Conservation (phyloP, 129 eudicot species). For the Calendula officinalis region DNA sequence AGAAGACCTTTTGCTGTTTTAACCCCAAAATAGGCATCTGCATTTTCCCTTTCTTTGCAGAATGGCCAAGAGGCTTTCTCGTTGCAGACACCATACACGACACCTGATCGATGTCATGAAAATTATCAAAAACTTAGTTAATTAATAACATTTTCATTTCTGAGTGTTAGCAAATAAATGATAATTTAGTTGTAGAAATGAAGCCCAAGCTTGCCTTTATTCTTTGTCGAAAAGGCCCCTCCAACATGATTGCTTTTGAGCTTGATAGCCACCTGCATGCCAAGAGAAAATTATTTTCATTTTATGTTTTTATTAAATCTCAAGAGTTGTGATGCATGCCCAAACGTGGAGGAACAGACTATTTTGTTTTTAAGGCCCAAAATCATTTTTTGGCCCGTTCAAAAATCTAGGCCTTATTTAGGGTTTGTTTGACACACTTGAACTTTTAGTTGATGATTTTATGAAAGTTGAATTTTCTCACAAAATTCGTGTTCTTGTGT, state of each 20-base stretch:
- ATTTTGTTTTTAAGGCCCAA: too few relatives aligned
- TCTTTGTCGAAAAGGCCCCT: conserved; percentile 85
- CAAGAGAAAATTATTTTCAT: background rate
- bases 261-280: conserved; percentile 60
- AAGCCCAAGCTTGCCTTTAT: conserved; percentile 61
- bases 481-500: too few relatives aligned
- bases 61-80: conserved; percentile 61
- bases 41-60: conserved; percentile 57
- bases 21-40: conserved; percentile 72
- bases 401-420: too few relatives aligned
- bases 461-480: too few relatives aligned
- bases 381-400: too few relatives aligned
- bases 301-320: background rate
- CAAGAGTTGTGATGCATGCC: too few relatives aligned
- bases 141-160: background rate
- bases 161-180: background rate
- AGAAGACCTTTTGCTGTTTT: conserved; percentile 76
- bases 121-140: background rate
- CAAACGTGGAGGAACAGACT: too few relatives aligned
- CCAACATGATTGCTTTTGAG: conserved; percentile 82
- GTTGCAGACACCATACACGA: conserved; percentile 77
- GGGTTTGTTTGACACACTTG: too few relatives aligned
- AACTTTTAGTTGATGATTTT: too few relatives aligned
- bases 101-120: conserved; percentile 36
- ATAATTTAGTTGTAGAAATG: conserved; percentile 1